Evolutionary conservation across 2,329 filamentous ascomycete genomes (phyloP).

Genomic region (Sclerotinia glacialis): DNA sequence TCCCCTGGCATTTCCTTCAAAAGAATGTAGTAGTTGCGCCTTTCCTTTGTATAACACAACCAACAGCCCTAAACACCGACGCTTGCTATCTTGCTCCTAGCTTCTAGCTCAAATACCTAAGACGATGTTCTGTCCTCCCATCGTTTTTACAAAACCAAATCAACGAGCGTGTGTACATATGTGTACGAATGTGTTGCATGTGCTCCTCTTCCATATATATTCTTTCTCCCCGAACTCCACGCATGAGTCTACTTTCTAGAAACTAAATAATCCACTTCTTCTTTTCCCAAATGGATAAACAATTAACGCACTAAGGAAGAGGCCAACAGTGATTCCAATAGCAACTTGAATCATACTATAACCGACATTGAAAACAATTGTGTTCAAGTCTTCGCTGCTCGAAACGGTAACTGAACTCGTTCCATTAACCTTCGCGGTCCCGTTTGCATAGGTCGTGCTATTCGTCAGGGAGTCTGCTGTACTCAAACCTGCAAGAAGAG

Average conservation of each 20-base stretch:
- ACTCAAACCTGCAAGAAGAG: slow-evolving; percentile 55
- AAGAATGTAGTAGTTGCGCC: slow-evolving; percentile 7
- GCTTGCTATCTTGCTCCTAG: background rate
- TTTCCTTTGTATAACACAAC: slow-evolving; percentile 3
- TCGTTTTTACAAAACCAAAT: background rate
- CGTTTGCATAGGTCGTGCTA: slow-evolving; percentile 34
- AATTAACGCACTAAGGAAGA: slow-evolving; percentile 43
- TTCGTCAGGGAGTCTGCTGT: slow-evolving; percentile 54
- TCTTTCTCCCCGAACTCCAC: background rate
- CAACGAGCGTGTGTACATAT: background rate
- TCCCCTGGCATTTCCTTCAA: background rate
- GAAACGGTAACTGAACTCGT: slow-evolving; percentile 32
- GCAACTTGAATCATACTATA: slow-evolving; percentile 45
- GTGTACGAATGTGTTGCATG: background rate
- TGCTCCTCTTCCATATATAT: background rate
- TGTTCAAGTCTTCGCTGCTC: slow-evolving; percentile 36
- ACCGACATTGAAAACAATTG: slow-evolving; percentile 43
- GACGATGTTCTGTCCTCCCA: slow-evolving; percentile 1
- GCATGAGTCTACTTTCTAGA: slow-evolving; percentile 31
- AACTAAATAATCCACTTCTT: slow-evolving; percentile 44
- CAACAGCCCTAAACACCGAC: slow-evolving; percentile 1
- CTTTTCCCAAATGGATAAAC: slow-evolving; percentile 45
- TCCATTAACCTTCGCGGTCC: slow-evolving; percentile 34
- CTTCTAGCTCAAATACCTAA: background rate
- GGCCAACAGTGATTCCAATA: slow-evolving; percentile 45